Evolutionary conservation across 2,329 filamentous ascomycete species (phyloP).

Genomic region (Neospermospora avenae): DNA sequence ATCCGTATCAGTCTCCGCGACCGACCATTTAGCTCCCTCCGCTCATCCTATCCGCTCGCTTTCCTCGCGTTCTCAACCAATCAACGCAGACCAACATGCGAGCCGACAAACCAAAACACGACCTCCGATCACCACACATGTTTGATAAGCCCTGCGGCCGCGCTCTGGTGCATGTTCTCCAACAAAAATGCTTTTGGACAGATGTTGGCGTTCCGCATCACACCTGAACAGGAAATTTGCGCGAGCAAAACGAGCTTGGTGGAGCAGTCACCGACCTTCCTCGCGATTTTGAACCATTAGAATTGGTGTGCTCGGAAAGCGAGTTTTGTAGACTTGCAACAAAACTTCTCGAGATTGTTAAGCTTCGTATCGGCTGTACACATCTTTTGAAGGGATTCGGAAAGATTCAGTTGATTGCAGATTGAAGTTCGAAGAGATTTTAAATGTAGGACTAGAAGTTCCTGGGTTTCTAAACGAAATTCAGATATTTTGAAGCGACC

Average conservation of each 20-base stretch:
- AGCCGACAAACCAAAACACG: conserved; percentile 4
- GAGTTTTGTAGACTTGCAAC: conserved; percentile 9
- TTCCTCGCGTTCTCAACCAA: not conserved
- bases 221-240: not conserved
- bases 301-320: conserved; percentile 5
- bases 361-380: not conserved
- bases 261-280: not conserved
- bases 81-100: not conserved
- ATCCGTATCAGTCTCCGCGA: not conserved
- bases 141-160: not conserved
- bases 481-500: not conserved
- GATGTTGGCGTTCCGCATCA: not conserved
- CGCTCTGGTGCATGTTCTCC: not conserved
- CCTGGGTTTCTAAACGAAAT: not conserved
- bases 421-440: not conserved
- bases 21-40: not conserved
- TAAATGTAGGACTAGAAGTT: not conserved
- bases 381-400: not conserved
- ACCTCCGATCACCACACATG: not conserved
- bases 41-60: not conserved
- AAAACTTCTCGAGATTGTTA: not conserved
- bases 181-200: not conserved
- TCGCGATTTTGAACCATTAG: conserved; percentile 1
- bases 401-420: not conserved
- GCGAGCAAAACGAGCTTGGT: not conserved